These are phyloP conservation scores for Penicillium sp. DNA, from an alignment of 2,329 filamentous ascomycete species.

Conservation along the genomic window DNA sequence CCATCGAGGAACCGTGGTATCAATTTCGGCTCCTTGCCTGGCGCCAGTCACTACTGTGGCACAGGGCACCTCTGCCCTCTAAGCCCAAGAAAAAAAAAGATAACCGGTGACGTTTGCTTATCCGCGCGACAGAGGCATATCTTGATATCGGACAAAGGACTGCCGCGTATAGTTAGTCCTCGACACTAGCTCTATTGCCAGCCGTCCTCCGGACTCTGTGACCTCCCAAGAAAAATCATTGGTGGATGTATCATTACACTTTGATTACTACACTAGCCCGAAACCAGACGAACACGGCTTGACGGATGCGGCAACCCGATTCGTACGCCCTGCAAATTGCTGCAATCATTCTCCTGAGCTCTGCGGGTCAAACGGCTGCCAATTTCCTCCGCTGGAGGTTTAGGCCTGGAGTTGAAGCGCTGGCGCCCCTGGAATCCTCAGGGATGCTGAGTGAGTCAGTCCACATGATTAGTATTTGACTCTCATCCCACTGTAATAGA, in stretches of 20 bases:
- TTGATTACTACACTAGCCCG: slow-evolving; percentile 17
- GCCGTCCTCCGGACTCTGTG: background rate
- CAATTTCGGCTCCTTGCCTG: slow-evolving; percentile 6
- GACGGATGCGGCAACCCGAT: slow-evolving; percentile 22
- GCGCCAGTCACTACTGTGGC: background rate
- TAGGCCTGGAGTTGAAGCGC: background rate
- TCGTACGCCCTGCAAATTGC: slow-evolving; percentile 11
- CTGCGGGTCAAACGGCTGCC: background rate
- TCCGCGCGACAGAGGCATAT: background rate
- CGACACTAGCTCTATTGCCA: background rate
- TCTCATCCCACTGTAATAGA: background rate
- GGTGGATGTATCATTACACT: slow-evolving; percentile 9
- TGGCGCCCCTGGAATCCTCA: background rate
- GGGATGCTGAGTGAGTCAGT: background rate
- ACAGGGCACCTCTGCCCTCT: slow-evolving; percentile 1
- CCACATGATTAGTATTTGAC: background rate
- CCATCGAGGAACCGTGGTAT: slow-evolving; percentile 5
- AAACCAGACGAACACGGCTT: slow-evolving; percentile 7
- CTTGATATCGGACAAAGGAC: background rate
- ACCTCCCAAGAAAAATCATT: background rate
- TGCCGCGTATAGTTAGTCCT: background rate
- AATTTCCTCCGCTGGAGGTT: background rate
- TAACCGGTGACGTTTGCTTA: background rate
- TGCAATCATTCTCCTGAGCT: background rate
- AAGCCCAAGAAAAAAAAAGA: background rate